These are phyloP conservation scores for Backusella macrospora DNA, from an alignment of 192 early-diverging fungal species.

Conservation along the genomic window DNA sequence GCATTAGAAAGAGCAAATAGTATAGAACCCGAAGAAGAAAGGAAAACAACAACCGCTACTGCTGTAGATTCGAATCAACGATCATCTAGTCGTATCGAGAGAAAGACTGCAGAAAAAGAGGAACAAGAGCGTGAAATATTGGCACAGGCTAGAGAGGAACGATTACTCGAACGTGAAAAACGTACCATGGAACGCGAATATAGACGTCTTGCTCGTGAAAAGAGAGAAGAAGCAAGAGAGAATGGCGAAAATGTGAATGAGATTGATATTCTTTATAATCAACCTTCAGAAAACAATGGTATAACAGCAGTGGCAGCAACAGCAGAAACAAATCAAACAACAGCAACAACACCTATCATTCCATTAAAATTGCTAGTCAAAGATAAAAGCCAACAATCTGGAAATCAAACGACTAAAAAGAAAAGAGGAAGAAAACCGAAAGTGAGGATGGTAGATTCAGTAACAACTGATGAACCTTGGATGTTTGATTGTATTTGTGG, in stretches of 20 bases:
- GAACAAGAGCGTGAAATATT: conserved; percentile 32
- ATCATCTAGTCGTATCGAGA: conserved; percentile 28
- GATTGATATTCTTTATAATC: neutral
- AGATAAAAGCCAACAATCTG: neutral
- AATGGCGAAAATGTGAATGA: neutral
- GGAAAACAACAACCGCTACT: conserved; percentile 20
- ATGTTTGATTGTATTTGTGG: conserved; percentile 55
- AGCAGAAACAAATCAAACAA: conserved; percentile 37
- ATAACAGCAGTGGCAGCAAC: conserved; percentile 3
- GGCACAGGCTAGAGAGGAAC: conserved; percentile 33
- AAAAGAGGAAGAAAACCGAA: conserved; percentile 26
- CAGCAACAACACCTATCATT: conserved; percentile 26
- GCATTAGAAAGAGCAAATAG: conserved; percentile 49
- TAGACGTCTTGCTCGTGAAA: conserved; percentile 25
- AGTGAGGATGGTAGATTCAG: conserved; percentile 26
- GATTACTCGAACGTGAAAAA: conserved; percentile 40
- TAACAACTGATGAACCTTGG: conserved; percentile 46
- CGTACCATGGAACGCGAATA: conserved; percentile 40
- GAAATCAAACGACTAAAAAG: conserved; percentile 7
- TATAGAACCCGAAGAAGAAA: conserved; percentile 28
- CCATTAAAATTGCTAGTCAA: conserved; percentile 7
- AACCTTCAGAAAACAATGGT: neutral
- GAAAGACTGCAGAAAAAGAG: conserved; percentile 36
- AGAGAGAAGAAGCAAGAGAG: neutral
- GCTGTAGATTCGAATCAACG: conserved; percentile 19